Base-by-base conservation (phyloP, 371 early-diverging fungal species). In the Mucor indicus region DNA sequence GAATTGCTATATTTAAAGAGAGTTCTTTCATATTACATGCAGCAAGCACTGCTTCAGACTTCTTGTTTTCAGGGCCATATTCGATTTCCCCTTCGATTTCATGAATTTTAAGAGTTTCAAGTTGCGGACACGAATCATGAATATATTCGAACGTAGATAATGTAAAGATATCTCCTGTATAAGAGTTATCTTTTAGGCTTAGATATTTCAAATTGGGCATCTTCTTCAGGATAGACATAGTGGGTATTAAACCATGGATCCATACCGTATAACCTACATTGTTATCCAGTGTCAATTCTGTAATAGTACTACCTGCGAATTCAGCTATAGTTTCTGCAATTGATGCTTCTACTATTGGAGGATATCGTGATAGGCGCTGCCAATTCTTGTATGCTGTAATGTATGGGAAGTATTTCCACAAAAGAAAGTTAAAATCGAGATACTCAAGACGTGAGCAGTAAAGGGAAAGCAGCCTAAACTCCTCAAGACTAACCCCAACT, bases 91-190 rank as follows among this genome's bases (percentile, higher is more conserved):
- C 24, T 12, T 37, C 20, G 42, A 32, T 21, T 51, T 17, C 6
- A 51, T 43, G 4, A 22, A 35, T 2, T 30, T 20, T n/a, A 51
- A 51, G 19, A 13, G n/a, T 21, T 29, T 37, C 27, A 8, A 55
- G 10, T 1, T 23, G 25, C 2, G 55, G 49, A 24, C 55, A 55
- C 7, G 35, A 35, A n/a, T 20, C 15, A 30, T 55, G 55, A 30
- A 55, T 55, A 10, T 37, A 48, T 23, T 55, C 55, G 9, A 55
- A 31, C 19, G 48, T 48, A 6, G 43, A 29, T 6, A 55, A 48
- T 0, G 55, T 48, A n/a, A 48, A 22, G 6, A 16, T 37, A 19
- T 37, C 30, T 21, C 38, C 16, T 21, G 13, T 4, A 11, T 17
- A 24, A 7, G 23, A 10, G 12, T 43, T 43, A 20, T 36, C 25